Conservation (phyloP, 2,329 filamentous ascomycete species). For the Tolypocladium nubicola region DNA sequence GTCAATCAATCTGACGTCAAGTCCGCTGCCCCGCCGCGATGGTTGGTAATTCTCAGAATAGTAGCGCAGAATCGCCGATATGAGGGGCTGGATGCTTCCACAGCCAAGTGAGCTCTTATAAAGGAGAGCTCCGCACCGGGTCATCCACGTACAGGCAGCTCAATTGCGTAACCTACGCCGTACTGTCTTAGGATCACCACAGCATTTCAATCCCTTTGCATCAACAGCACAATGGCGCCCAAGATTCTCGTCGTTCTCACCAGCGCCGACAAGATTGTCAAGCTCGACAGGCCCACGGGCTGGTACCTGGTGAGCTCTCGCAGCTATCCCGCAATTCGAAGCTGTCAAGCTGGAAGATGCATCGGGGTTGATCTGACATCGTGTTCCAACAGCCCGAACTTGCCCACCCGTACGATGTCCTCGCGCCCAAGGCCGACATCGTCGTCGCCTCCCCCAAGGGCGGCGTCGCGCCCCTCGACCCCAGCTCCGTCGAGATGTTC, state of each 20-base stretch:
- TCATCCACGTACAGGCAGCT: not conserved
- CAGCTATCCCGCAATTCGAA: not conserved
- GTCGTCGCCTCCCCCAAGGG: constrained; percentile 52
- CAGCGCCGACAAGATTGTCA: constrained; percentile 40
- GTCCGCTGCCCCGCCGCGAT: not conserved
- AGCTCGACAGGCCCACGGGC: constrained; percentile 47
- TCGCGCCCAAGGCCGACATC: constrained; percentile 41
- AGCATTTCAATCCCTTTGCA: not conserved
- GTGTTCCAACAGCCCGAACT: constrained; percentile 39
- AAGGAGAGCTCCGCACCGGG: not conserved
- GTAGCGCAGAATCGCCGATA: not conserved
- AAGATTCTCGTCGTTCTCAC: constrained; percentile 65
- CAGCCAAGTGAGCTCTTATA: not conserved
- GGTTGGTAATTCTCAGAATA: not conserved
- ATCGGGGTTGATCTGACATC: not conserved
- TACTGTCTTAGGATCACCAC: not conserved
- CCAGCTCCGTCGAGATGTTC: constrained; percentile 42
- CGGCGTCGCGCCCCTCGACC: constrained; percentile 52
- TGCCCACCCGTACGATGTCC: constrained; percentile 52
- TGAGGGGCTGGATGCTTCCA: not conserved
- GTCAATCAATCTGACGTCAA: not conserved
- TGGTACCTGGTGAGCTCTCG: constrained; percentile 52
- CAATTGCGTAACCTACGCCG: not conserved
- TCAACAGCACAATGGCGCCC: constrained; percentile 28
- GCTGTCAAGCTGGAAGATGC: not conserved